Evolutionary conservation across 2,329 filamentous ascomycete genomes (phyloP).

Genomic region (Talaromyces sp.): DNA sequence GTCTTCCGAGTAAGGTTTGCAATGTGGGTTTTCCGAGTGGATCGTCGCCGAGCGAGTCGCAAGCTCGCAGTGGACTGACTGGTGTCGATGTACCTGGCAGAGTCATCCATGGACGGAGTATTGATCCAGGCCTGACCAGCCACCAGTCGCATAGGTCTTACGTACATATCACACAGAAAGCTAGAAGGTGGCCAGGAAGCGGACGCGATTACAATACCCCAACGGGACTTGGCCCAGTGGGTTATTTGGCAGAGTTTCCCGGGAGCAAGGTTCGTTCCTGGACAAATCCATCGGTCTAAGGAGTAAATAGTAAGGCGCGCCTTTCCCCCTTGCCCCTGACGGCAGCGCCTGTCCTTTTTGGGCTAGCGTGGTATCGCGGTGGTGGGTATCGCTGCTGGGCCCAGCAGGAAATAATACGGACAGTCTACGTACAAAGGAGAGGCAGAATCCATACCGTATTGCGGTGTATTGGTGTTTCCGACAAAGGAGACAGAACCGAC

Average conservation of each 20-base stretch:
- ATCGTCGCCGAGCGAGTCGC: background rate
- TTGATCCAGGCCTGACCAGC: background rate
- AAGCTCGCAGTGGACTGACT: background rate
- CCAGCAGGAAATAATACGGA: background rate
- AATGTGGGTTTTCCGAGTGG: background rate
- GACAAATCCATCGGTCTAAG: background rate
- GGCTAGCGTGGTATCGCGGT: background rate
- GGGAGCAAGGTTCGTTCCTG: constrained; percentile 3
- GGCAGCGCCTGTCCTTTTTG: background rate
- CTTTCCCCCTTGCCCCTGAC: background rate
- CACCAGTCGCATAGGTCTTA: background rate
- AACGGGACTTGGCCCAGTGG: background rate
- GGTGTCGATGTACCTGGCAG: background rate
- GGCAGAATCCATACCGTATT: background rate
- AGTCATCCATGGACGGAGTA: background rate
- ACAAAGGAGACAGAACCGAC: background rate
- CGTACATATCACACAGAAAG: constrained; percentile 6
- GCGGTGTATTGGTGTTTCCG: background rate
- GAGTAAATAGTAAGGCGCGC: constrained; percentile 2
- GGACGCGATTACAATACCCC: background rate
- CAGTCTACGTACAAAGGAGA: background rate
- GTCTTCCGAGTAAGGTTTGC: constrained; percentile 1
- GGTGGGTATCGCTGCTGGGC: background rate
- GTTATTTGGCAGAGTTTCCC: background rate
- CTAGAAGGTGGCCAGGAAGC: background rate